Evolutionary conservation across 805 yeast species (phyloP), one percentile per base, ranked within the genome.

Genomic region (Isabelozyma rhagii): DNA sequence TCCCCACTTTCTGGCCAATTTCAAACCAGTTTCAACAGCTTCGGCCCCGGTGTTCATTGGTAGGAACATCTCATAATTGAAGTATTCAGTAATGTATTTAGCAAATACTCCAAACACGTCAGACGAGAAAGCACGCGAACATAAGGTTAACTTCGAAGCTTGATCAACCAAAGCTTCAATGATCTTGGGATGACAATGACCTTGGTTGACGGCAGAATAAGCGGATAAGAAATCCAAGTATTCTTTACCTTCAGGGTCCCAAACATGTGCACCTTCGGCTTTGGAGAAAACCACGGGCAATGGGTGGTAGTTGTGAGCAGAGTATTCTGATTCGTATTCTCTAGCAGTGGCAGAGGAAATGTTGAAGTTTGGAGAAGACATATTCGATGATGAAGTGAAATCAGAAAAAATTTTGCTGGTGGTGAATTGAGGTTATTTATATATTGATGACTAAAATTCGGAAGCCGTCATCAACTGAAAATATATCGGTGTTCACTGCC

Each of bases 21-120:
- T 93, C 66, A 93, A 77, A 28, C 88, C 97, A 40, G 97, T 89
- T 75, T 93, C 98, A 41, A 93, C 98, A 8, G 98, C 98, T 74
- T 93, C 98, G 39, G 97, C 97, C 66, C 98, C 98, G 11, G 98
- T 93, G 77, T 93, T 93, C 97, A 92, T 93, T 57, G 98, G 98
- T 66, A 93, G 76, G 9, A 93, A 93, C 87, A 83, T 85, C 62
- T 93, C 98, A 71, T 89, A 93, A 64, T 84, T 80, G 75, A 93
- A 93, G 66, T 74, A 92, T 66, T 91, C 94, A 47, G 97, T 90
- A 52, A 90, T 77, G 63, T 81, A 93, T 68, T 91, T 89, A 57
- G 97, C 94, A 64, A 83, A 93, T 34, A 79, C 78, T 42, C 97
- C 96, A 64, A 91, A 91, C 9, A 84, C 85, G 66, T 92, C 96